Evolutionary conservation across 352 stramenopile genomes (phyloP).

Genomic region (Pythium phragmitis): DNA sequence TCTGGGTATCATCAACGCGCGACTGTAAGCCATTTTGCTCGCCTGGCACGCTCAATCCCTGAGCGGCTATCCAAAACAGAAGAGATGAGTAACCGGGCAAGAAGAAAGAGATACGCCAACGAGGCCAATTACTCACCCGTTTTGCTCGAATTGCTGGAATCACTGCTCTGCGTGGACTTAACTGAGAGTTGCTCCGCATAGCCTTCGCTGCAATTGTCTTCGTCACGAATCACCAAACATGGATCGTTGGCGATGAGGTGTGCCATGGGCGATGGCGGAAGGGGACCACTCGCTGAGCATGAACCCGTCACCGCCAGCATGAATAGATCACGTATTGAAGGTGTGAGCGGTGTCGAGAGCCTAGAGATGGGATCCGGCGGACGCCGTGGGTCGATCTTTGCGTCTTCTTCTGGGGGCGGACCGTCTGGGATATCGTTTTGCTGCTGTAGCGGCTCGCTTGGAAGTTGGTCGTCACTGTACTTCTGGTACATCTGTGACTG

Average conservation of each 20-base stretch:
- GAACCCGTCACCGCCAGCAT: constrained; percentile 6
- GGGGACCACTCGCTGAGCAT: neutral
- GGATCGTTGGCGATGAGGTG: neutral
- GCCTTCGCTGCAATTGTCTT: neutral
- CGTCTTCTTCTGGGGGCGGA: neutral
- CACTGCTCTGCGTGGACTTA: constrained; percentile 1
- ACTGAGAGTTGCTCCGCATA: neutral
- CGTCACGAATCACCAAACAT: neutral
- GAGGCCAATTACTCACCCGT: neutral
- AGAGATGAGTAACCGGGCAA: neutral
- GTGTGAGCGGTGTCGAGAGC: neutral
- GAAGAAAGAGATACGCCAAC: neutral
- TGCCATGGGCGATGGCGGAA: neutral
- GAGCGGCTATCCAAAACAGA: neutral
- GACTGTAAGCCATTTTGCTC: neutral
- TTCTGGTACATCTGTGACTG: constrained; percentile 34
- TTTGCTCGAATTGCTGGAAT: neutral
- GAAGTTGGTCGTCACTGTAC: constrained; percentile 23
- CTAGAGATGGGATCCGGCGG: neutral
- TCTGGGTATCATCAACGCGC: neutral
- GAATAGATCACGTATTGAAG: constrained; percentile 5
- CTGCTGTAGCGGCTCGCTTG: neutral
- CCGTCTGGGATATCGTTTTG: neutral
- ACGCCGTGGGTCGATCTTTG: too few relatives aligned
- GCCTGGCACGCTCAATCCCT: neutral